Base-by-base conservation (phyloP, 2,329 filamentous ascomycete species). In the Colletotrichum sojae region DNA sequence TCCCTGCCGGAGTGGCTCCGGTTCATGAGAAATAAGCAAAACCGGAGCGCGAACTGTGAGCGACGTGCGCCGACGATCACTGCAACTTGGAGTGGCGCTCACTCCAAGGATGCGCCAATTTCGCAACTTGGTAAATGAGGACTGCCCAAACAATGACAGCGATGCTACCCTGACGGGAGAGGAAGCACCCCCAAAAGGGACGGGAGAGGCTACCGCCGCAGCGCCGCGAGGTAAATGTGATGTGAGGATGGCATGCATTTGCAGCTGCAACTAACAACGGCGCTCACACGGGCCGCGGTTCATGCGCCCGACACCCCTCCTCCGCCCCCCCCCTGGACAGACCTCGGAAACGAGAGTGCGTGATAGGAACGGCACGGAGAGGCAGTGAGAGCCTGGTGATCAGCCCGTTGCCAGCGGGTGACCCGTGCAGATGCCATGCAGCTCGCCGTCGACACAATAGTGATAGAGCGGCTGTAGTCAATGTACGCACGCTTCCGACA, bases 241-340 rank as follows among this genome's bases (percentile, higher is more conserved):
- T 60, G 60, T 69, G 65, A 60, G 69, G 53, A 71, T 71, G 69
- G 69, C 69, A 69, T 70, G 69, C 69, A 63, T 69, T 61, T 65
- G 66, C 68, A 64, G 58, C 59, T 71, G 68, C 65, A 71, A 57
- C 59, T 67, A 57, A 63, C 43, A 53, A 54, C 48, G 62, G 31
- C 43, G 49, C 43, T 69, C 61, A 65, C 66, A 66, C 66, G 60
- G 66, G 48, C 61, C 66, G 66, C 49, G n/a, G 61, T 66, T 66
- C 66, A 69, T 69, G 60, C 66, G 61, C 48, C 59, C 36, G 27
- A 18, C 52, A 31, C 53, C 39, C 25, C 45, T 13, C 46, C 52
- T 36, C 53, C 39, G 22, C 45, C n/a, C 46, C 22, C 46, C 22
- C 16, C 39, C 6, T 18, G 31, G 43, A 15, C 20, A 8, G 48